Percentiles rank a stretch among this genome's conserved stretches.
Conservation (phyloP, 2,329 filamentous ascomycete species). For the Aspergillus pseudoviridinutans region DNA sequence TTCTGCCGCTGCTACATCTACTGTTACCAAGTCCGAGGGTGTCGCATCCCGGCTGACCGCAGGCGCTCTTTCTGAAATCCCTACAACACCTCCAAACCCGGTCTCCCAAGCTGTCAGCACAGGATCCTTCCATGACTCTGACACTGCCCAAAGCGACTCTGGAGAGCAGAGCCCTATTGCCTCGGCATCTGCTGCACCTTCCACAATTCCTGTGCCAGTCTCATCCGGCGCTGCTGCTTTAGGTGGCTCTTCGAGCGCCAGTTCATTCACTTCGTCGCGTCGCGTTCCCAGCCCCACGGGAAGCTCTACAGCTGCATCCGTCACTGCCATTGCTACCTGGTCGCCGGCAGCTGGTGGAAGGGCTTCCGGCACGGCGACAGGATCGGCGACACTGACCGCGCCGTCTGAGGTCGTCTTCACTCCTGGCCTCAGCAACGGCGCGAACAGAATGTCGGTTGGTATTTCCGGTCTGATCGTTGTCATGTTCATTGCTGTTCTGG, state of each 20-base stretch:
- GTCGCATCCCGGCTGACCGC: background rate
- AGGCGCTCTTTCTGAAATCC: background rate
- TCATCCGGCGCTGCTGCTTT: background rate
- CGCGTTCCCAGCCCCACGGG: background rate
- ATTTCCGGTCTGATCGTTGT: conserved; percentile 13
- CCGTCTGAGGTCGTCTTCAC: conserved; percentile 12
- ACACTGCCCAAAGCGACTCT: background rate
- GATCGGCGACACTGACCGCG: background rate
- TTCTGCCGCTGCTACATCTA: background rate
- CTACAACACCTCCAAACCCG: background rate
- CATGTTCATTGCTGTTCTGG: conserved; percentile 15
- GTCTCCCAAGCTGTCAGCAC: background rate
- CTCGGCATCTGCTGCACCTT: background rate
- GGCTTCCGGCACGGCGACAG: conserved; percentile 1
- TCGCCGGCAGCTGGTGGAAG: background rate
- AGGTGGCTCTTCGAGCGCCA: background rate
- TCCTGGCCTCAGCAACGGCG: conserved; percentile 23
- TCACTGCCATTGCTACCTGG: background rate
- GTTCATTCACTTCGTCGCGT: background rate
- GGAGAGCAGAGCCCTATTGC: background rate
- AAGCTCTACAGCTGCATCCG: background rate
- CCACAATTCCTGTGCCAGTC: background rate
- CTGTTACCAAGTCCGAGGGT: background rate
- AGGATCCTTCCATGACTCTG: background rate
- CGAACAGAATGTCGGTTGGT: conserved; percentile 14